These are phyloP conservation scores for Mortierella polycephala DNA, from an alignment of 371 early-diverging fungal genomes.

Conservation along the genomic window DNA sequence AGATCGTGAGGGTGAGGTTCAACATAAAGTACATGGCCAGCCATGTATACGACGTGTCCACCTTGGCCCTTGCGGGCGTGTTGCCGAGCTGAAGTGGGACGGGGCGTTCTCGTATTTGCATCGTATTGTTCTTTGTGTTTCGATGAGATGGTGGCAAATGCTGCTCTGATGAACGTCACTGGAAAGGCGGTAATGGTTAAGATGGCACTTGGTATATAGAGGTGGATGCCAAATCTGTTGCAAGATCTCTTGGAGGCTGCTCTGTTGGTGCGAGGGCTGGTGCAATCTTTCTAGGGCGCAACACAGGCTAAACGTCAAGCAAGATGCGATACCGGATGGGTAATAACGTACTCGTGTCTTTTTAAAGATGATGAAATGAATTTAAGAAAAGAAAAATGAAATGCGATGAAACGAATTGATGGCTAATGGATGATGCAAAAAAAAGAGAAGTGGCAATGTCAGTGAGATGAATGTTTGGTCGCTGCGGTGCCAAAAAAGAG, in stretches of 20 bases:
- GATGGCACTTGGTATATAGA: too few relatives aligned
- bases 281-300: background rate
- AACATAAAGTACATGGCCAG: constrained; percentile 76
- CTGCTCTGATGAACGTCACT: too few relatives aligned
- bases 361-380: background rate
- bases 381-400: too few relatives aligned
- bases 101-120: background rate
- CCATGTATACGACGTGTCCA: constrained; percentile 63
- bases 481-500: constrained; percentile 20
- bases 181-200: too few relatives aligned
- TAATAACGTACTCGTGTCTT: background rate
- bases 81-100: constrained; percentile 12
- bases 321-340: too few relatives aligned
- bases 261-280: background rate
- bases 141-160: too few relatives aligned
- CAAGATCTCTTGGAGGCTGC: too few relatives aligned
- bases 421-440: background rate
- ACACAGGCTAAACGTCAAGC: too few relatives aligned
- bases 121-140: background rate
- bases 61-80: constrained; percentile 13
- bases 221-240: too few relatives aligned
- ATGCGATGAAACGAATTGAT: too few relatives aligned
- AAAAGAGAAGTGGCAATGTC: background rate
- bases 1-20: constrained; percentile 85
- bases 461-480: background rate